Percentiles rank a stretch among this genome's conserved stretches.
These are phyloP conservation scores for Oenanthe javanica DNA, from an alignment of 140 eudicot species.

Conservation along the genomic window DNA sequence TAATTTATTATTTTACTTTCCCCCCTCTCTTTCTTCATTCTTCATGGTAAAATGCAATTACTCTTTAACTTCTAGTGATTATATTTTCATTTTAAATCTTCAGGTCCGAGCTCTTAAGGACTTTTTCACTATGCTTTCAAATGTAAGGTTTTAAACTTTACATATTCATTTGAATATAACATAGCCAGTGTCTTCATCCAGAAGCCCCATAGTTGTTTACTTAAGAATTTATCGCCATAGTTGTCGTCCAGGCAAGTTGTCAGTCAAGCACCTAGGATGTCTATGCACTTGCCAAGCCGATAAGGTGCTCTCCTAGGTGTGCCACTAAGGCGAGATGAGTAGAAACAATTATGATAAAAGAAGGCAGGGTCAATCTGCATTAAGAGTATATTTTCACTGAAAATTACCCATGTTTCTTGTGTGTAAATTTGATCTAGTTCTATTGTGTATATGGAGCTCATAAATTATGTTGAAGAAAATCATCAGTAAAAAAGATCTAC, in stretches of 20 bases:
- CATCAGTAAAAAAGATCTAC: too few relatives aligned
- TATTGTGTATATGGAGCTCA: too few relatives aligned
- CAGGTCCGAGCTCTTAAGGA: constrained; percentile 91
- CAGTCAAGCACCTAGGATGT: constrained; percentile 2
- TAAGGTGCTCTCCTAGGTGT: background rate
- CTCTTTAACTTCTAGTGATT: background rate
- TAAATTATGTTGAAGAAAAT: too few relatives aligned
- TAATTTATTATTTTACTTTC: background rate
- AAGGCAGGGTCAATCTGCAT: background rate
- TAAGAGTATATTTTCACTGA: background rate
- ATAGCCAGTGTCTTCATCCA: background rate
- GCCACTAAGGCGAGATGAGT: background rate
- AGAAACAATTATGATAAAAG: background rate
- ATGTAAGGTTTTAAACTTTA: constrained; percentile 59
- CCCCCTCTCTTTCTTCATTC: background rate
- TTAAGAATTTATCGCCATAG: background rate
- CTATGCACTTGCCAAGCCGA: background rate
- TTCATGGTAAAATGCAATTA: background rate
- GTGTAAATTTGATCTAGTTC: too few relatives aligned
- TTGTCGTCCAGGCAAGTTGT: background rate
- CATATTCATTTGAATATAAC: background rate
- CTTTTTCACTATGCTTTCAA: constrained; percentile 86
- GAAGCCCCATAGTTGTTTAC: background rate
- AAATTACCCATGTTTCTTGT: too few relatives aligned
- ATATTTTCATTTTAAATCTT: background rate